phyloP scores from a whole-genome alignment of 345 rosid species.

The Raphanus sativus region DNA sequence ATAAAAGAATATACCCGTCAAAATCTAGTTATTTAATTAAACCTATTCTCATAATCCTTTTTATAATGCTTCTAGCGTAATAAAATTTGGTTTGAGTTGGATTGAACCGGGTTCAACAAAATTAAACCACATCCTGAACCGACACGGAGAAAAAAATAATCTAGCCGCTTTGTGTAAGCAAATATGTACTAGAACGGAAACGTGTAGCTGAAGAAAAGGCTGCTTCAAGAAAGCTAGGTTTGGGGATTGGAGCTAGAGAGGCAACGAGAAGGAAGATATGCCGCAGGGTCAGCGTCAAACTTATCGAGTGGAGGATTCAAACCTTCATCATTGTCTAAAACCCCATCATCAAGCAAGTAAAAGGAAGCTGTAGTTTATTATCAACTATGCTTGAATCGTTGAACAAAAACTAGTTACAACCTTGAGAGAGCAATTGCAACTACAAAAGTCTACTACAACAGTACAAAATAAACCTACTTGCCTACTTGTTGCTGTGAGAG shows the following conservation, averaged over 20 bases:
- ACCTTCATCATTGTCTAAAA: conserved; percentile 63
- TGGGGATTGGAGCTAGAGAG: too few relatives aligned
- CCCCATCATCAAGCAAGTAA: conserved; percentile 37
- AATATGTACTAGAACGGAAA: conserved; percentile 42
- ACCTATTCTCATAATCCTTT: too few relatives aligned
- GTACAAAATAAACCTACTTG: not conserved
- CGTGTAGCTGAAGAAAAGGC: conserved; percentile 88
- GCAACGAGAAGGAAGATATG: conserved; percentile 64
- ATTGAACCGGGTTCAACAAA: not conserved
- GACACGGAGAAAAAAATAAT: not conserved
- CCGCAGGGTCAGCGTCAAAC: conserved; percentile 63
- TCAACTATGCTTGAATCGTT: not conserved
- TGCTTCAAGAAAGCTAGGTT: too few relatives aligned
- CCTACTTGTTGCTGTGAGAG: not conserved
- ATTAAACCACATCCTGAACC: not conserved
- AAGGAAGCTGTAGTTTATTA: conserved; percentile 37
- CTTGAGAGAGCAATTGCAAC: not conserved
- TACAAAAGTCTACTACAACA: not conserved
- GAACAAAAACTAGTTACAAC: not conserved
- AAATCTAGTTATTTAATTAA: not conserved
- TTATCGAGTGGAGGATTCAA: conserved; percentile 63
- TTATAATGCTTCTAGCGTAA: too few relatives aligned
- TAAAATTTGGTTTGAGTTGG: not conserved
- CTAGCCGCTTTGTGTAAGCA: not conserved
- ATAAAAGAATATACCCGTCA: too few relatives aligned